A percentile compares a stretch with the other conserved stretches of the same genome.
These are phyloP conservation scores for Eimeria sp. DNA, from an alignment of 169 alveolate genomes.

Conservation along the genomic window DNA sequence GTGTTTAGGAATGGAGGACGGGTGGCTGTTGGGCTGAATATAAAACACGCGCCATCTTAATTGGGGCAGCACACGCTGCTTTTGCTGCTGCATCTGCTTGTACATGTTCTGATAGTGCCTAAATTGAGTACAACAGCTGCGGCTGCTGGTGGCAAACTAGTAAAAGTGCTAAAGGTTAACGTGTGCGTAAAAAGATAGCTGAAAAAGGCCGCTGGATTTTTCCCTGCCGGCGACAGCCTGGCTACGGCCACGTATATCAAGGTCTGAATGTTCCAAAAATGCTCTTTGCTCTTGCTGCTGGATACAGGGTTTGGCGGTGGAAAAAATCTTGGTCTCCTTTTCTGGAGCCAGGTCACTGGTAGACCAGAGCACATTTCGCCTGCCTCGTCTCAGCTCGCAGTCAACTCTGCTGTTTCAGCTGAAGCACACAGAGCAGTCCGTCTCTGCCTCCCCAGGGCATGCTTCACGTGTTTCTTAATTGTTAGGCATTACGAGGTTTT, in stretches of 20 bases:
- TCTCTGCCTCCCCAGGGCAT: background rate
- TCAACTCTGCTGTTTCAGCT: constrained; percentile 83
- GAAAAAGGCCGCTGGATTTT: background rate
- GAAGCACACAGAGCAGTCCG: constrained; percentile 84
- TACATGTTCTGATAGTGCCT: background rate
- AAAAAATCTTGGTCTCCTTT: constrained; percentile 85
- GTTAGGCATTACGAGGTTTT: background rate
- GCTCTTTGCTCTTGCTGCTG: background rate
- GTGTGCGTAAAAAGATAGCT: background rate
- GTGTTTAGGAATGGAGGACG: background rate
- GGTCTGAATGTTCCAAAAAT: background rate
- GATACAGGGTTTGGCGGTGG: constrained; percentile 82
- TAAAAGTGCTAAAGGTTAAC: background rate
- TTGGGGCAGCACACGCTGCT: background rate
- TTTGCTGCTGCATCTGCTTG: background rate
- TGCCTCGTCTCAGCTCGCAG: constrained; percentile 85
- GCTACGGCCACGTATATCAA: background rate
- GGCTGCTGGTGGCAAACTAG: background rate
- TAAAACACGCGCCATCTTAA: too few species aligned
- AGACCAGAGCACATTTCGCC: constrained; percentile 84
- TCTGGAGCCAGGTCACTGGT: constrained; percentile 85
- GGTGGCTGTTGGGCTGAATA: background rate
- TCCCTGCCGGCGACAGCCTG: background rate
- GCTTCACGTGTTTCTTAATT: background rate
- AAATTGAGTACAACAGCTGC: background rate